Percentiles rank a stretch among this genome's conserved stretches.
These are phyloP conservation scores for Nosema granulosis DNA, from an alignment of 371 early-diverging fungal species.

Conservation along the genomic window DNA sequence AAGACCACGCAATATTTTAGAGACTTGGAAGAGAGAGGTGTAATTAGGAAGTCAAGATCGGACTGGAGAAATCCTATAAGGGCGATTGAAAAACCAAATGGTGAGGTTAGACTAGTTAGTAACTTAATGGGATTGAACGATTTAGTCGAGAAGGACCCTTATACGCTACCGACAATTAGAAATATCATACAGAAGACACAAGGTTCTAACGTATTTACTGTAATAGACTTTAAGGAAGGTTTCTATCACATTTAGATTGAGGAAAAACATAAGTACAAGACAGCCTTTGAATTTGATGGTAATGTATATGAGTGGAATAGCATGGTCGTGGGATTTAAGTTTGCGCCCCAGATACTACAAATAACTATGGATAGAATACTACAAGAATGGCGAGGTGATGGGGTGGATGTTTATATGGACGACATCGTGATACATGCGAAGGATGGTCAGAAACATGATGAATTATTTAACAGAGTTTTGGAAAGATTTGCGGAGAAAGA, in stretches of 20 bases:
- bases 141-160: not conserved
- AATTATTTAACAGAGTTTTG: slow-evolving; percentile 17
- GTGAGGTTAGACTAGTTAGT: slow-evolving; percentile 29
- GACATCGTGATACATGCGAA: slow-evolving; percentile 44
- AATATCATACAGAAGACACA: slow-evolving; percentile 14
- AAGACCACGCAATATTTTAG: not conserved
- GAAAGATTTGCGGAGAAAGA: slow-evolving; percentile 17
- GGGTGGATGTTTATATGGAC: slow-evolving; percentile 48
- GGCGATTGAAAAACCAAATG: slow-evolving; percentile 11
- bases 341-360: slow-evolving; percentile 49
- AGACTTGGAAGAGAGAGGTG: slow-evolving; percentile 4
- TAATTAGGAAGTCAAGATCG: slow-evolving; percentile 9
- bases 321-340: slow-evolving; percentile 48
- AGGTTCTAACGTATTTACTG: slow-evolving; percentile 26
- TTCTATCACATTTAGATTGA: slow-evolving; percentile 44
- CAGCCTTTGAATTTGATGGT: slow-evolving; percentile 41
- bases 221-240: slow-evolving; percentile 52
- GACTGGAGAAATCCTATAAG: slow-evolving; percentile 26
- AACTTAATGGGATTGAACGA: slow-evolving; percentile 43
- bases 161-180: slow-evolving; percentile 28
- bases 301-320: slow-evolving; percentile 40
- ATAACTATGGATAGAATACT: slow-evolving; percentile 48
- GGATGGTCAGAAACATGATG: slow-evolving; percentile 36
- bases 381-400: slow-evolving; percentile 17
- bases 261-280: slow-evolving; percentile 43